A percentile compares a stretch with the other conserved stretches of the same genome.
Conservation (phyloP, 768 basidiomycete species). For the Rhodotorula sphaerocarpa region DNA sequence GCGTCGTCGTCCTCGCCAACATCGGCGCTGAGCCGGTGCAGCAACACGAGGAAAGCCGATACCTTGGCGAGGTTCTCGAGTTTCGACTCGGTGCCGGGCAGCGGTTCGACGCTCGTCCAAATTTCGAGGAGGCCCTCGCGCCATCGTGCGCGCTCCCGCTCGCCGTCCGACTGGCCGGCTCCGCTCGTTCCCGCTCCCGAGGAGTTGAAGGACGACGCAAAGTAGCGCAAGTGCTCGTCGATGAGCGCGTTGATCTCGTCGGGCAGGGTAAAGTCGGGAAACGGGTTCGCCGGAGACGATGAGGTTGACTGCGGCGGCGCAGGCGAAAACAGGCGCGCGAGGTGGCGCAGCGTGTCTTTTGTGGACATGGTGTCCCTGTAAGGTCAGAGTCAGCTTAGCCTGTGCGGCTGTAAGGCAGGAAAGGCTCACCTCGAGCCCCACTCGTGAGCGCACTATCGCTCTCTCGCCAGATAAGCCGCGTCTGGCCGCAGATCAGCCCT, state of each 20-base stretch:
- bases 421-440: too few relatives aligned
- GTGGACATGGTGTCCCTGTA: not conserved
- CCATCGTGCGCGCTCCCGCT: conserved; percentile 24
- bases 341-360: conserved; percentile 18
- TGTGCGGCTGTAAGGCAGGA: too few relatives aligned
- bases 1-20: conserved; percentile 31
- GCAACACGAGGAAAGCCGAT: conserved; percentile 24
- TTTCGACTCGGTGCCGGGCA: conserved; percentile 29
- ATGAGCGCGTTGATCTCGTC: not conserved
- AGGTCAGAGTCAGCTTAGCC: not conserved
- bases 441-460: too few relatives aligned
- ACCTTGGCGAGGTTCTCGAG: conserved; percentile 16
- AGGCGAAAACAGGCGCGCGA: conserved; percentile 20
- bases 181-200: not conserved
- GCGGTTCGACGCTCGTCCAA: conserved; percentile 23
- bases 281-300: conserved; percentile 5
- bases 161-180: conserved; percentile 8
- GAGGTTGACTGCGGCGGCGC: conserved; percentile 5
- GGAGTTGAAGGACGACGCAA: not conserved
- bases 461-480: too few relatives aligned
- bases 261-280: not conserved
- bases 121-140: conserved; percentile 26
- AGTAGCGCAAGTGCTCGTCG: conserved; percentile 1
- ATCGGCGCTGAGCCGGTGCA: conserved; percentile 26
- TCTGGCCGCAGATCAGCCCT: too few relatives aligned